Conservation (phyloP, 2,329 filamentous ascomycete genomes). For the Macrophomina phaseolina region DNA sequence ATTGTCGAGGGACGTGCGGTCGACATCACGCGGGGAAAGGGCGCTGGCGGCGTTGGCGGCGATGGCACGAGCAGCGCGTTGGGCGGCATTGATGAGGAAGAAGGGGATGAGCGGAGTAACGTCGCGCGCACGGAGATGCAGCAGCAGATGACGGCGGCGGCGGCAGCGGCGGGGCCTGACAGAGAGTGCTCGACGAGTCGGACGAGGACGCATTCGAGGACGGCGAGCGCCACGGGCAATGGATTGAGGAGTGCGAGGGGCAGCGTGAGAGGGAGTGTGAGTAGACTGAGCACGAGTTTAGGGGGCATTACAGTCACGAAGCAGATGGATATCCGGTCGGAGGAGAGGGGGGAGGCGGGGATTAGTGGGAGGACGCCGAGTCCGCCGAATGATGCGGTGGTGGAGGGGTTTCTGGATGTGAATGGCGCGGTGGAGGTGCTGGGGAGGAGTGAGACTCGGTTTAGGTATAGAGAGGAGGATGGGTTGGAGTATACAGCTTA, state of each 20-base stretch:
- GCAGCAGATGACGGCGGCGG: too few species aligned
- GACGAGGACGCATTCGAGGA: background rate
- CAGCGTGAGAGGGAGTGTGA: background rate
- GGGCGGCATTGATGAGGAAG: background rate
- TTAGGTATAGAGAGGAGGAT: background rate
- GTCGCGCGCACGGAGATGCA: background rate
- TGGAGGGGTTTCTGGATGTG: background rate
- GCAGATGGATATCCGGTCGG: slow-evolving; percentile 2
- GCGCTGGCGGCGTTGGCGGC: background rate
- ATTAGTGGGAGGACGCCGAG: background rate
- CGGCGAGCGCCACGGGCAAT: background rate
- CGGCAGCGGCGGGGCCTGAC: background rate
- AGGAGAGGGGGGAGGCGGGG: slow-evolving; percentile 2
- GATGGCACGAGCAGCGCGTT: background rate
- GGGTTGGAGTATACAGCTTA: slow-evolving; percentile 16
- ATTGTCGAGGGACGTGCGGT: background rate
- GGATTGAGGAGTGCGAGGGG: background rate
- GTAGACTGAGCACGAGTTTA: background rate
- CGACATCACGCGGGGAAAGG: background rate
- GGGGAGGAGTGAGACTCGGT: background rate
- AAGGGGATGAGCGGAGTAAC: background rate
- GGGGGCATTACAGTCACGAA: slow-evolving; percentile 15
- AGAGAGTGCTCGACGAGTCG: background rate
- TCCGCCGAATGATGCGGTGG: background rate
- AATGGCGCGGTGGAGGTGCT: background rate